Evolutionary conservation across 495 filamentous ascomycete species (phyloP).

Genomic region (Wilcoxina mikolae): DNA sequence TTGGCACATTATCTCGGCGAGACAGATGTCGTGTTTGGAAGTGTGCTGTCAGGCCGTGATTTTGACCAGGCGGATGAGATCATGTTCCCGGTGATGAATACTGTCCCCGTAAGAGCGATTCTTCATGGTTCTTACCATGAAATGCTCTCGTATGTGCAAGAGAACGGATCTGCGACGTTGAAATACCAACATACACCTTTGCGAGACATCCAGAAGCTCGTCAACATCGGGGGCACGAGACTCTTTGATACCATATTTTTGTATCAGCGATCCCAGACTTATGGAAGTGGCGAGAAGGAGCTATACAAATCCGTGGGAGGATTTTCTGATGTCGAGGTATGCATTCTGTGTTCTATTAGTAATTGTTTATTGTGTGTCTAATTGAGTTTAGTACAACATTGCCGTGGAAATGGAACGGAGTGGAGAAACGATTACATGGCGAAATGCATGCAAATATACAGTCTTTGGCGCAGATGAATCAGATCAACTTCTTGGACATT

Average conservation of each 20-base stretch:
- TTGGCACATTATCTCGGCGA: conserved; percentile 40
- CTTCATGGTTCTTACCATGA: conserved; percentile 45
- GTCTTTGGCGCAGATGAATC: conserved; percentile 35
- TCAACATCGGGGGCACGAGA: conserved; percentile 22
- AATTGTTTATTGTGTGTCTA: conserved; percentile 7
- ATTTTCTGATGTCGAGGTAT: conserved; percentile 46
- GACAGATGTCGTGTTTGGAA: conserved; percentile 55
- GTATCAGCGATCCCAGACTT: conserved; percentile 38
- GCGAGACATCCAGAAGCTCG: conserved; percentile 42
- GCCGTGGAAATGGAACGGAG: conserved; percentile 61
- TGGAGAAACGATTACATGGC: conserved; percentile 43
- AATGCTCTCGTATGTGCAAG: conserved; percentile 52
- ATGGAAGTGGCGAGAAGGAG: conserved; percentile 8
- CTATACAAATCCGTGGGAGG: conserved; percentile 46
- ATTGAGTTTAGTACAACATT: conserved; percentile 42
- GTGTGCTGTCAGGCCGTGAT: conserved; percentile 55
- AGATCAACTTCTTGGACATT: conserved; percentile 34
- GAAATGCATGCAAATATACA: conserved; percentile 49
- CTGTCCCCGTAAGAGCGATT: conserved; percentile 47
- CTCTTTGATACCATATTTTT: conserved; percentile 62
- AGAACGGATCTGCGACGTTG: conserved; percentile 38
- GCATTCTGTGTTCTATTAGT: neutral
- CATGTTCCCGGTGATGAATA: conserved; percentile 72
- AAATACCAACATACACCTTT: conserved; percentile 53
- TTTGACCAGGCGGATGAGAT: conserved; percentile 41